A percentile compares a stretch with the other conserved stretches of the same genome.
phyloP scores from a whole-genome alignment of 2,329 filamentous ascomycete species.

The Pyrenophora teres region DNA sequence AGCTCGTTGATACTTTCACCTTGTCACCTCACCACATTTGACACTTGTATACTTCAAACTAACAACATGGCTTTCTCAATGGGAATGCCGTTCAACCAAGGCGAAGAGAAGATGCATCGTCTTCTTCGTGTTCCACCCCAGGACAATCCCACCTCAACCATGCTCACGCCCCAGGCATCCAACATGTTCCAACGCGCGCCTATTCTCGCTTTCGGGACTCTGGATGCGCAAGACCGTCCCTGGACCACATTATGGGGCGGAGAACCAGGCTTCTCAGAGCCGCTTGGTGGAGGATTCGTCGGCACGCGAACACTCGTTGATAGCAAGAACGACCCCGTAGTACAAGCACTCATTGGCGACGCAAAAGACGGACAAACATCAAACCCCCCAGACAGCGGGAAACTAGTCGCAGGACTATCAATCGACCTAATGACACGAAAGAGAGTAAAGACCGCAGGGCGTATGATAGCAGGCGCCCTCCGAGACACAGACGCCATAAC shows the following conservation, averaged over 20 bases:
- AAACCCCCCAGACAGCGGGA: conserved; percentile 49
- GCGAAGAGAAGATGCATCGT: conserved; percentile 68
- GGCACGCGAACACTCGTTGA: conserved; percentile 68
- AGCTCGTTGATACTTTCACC: no score
- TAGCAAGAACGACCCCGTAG: conserved; percentile 69
- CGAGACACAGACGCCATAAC: conserved; percentile 39
- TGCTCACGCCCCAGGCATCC: conserved; percentile 65
- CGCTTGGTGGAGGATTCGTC: conserved; percentile 66
- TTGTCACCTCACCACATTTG: no score
- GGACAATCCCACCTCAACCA: conserved; percentile 70
- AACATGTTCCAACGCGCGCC: conserved; percentile 66
- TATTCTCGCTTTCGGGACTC: conserved; percentile 72
- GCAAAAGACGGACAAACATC: conserved; percentile 36
- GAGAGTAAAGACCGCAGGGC: conserved; percentile 74
- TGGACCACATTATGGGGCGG: conserved; percentile 86
- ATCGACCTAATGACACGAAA: conserved; percentile 70
- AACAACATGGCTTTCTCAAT: conserved; percentile 51
- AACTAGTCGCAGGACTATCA: conserved; percentile 65
- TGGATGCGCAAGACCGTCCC: conserved; percentile 67
- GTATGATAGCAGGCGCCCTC: conserved; percentile 68
- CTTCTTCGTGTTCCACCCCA: conserved; percentile 62
- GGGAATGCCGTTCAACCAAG: conserved; percentile 63
- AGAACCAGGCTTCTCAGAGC: conserved; percentile 67
- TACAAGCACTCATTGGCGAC: conserved; percentile 62
- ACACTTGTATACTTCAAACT: background rate